These are phyloP conservation scores for Stagonosporopsis rhizophila DNA, from an alignment of 2,329 filamentous ascomycete species.

Conservation along the genomic window DNA sequence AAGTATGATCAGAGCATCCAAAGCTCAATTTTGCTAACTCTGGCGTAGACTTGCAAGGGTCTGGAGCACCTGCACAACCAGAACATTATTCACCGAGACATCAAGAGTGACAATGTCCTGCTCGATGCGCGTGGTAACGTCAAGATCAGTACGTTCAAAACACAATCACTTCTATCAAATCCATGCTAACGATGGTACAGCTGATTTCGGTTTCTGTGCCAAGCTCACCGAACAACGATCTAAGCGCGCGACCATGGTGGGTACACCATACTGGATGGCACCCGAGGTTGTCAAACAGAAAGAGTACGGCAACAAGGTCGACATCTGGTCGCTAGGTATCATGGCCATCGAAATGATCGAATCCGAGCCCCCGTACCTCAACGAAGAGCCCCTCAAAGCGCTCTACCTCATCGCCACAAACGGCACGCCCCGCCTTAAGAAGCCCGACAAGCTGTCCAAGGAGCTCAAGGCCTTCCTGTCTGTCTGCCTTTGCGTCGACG, in stretches of 20 bases:
- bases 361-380: slow-evolving; percentile 95
- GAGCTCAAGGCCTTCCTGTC: slow-evolving; percentile 97
- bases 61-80: slow-evolving; percentile 93
- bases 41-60: slow-evolving; percentile 83
- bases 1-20: slow-evolving; percentile 44
- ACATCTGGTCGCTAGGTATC: slow-evolving; percentile 98
- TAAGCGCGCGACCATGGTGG: slow-evolving; percentile 98
- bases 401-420: slow-evolving; percentile 98
- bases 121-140: slow-evolving; percentile 93
- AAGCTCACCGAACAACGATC: slow-evolving; percentile 96
- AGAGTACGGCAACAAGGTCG: slow-evolving; percentile 97
- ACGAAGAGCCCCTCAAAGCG: slow-evolving; percentile 96
- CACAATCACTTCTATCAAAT: background rate
- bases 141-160: slow-evolving; percentile 81
- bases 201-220: slow-evolving; percentile 98
- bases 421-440: slow-evolving; percentile 95
- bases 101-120: slow-evolving; percentile 98
- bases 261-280: slow-evolving; percentile 99
- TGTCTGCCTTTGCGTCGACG: slow-evolving; percentile 95
- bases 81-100: slow-evolving; percentile 98
- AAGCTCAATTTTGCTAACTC: slow-evolving; percentile 32
- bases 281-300: slow-evolving; percentile 99
- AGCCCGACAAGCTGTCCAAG: slow-evolving; percentile 96
- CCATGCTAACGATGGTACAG: slow-evolving; percentile 55
- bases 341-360: slow-evolving; percentile 99